Conservation (phyloP, 257 asterid genomes). For the Solanum pimpinellifolium region DNA sequence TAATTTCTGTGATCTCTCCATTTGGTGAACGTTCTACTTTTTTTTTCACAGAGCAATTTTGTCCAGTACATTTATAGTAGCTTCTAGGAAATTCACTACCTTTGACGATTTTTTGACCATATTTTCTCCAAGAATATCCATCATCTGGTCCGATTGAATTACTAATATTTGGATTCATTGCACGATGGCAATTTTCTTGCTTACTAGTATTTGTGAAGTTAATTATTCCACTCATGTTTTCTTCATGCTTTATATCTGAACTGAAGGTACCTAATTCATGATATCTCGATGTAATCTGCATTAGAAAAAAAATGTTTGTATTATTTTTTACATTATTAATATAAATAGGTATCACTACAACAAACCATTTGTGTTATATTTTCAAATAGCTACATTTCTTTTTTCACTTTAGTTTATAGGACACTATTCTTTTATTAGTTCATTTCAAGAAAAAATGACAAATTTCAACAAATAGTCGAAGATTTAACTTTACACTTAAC, state of each 20-base stretch:
- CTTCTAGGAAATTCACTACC: slow-evolving; percentile 73
- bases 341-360: not conserved
- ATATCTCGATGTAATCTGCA: slow-evolving; percentile 13
- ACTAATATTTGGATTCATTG: not conserved
- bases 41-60: slow-evolving; percentile 46
- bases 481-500: not conserved
- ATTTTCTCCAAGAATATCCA: slow-evolving; percentile 70
- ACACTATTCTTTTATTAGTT: not conserved
- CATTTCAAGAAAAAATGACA: not conserved
- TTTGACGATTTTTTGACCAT: slow-evolving; percentile 79
- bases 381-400: not conserved
- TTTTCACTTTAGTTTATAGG: not conserved
- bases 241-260: not conserved
- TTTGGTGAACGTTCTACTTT: slow-evolving; percentile 59
- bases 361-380: not conserved
- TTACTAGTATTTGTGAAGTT: not conserved
- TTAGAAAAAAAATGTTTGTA: not conserved
- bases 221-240: not conserved
- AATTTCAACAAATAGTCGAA: not conserved
- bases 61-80: slow-evolving; percentile 53
- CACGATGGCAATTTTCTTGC: not conserved
- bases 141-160: slow-evolving; percentile 27
- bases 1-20: slow-evolving; percentile 50
- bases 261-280: not conserved
- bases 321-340: not conserved